Base-by-base conservation (phyloP, 1,284 basidiomycete genomes). In the Cutaneotrichosporon sp. region DNA sequence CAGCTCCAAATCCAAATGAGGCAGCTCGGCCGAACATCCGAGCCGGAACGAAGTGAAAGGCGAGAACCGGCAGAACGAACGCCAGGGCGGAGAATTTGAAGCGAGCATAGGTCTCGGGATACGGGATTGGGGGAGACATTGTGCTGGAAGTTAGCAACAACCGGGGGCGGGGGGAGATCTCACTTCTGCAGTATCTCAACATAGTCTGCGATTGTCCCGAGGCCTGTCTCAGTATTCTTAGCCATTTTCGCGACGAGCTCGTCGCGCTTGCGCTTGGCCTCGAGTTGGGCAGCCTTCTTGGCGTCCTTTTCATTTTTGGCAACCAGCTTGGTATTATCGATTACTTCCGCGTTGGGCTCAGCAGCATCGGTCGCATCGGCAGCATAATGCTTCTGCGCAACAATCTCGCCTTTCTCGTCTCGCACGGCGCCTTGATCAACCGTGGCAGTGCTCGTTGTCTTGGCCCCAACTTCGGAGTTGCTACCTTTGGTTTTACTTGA, bases 1-100 rank as follows among this genome's bases (percentile, higher is more conserved):
- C 75, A 33, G 79, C 68, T 0, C 81, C 81, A 42, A 80, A 61
- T 0, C 65, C 57, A 54, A 82, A 78, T 0, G 77, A 76, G 0
- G 71, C 67, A 6, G 70, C 65, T 6, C 78, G 71, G 16, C 77
- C 74, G 57, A 80, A 77, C 33, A 79, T 55, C 48, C 71, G 71
- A 0, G 78, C 65, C 9, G 76, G 75, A 7, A 80, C 65, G 51
- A 79, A 71, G 19, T 75, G 70, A 25, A 78, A 68, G 3, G 73
- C 61, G 35, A 81, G 49, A 14, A 66, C 62, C 35, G 72, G 56
- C 0, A 74, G 72, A 24, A 72, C 46, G 39, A 77, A 52, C 60
- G 77, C 66, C 8, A 63, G 65, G 7, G 63, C 65, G 4, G 73
- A 74, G 44, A 78, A 61, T 55, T 75, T 73, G 61, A 69, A 71